Base-by-base conservation (phyloP, 2,329 filamentous ascomycete species). In the Coniochaeta hoffmannii region DNA sequence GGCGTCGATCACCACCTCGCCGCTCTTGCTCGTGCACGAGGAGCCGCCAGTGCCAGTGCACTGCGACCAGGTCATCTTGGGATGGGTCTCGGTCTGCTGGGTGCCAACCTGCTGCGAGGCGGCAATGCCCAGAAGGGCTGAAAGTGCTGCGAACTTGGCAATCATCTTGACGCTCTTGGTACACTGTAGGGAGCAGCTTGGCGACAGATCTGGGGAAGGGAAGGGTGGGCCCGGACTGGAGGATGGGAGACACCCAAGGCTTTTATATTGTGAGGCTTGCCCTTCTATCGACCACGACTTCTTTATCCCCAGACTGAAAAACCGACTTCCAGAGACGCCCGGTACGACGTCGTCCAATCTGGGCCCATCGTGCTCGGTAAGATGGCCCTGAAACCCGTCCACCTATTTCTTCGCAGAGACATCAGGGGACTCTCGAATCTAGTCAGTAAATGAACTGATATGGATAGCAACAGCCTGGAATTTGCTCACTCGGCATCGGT, bases 1-100 rank as follows among this genome's bases (percentile, higher is more conserved):
- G 58, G 77, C 62, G 62, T 83, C 80, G 59, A 83, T 67, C 34
- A 77, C 74, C 53, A 83, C 70, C 52, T 75, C 75, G 30, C 76
- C 77, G 53, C 67, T 68, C 55, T 76, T 69, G 19, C 70, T 73
- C 2, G 73, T 74, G 66, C 80, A 83, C 31, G 69, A 70, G 53
- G 75, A 73, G 46, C 64, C 65, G n/a, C 68, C 66, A 26, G 76
- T 74, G 17, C 68, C 66, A 28, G 76, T 74, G 64, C 79, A 83
- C 58, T 71, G 73, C 61, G 79, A 70, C 73, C 76, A 80, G 52
- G 71, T 76, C 64, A 83, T 68, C 54, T 73, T 63, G 55, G 79
- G 80, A 60, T 83, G 80, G 17, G 68, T 71, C 62, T 81, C 79
- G 8, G 73, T 64, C 14, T 67, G 68, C 56, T 68, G 57, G 32